Conservation (phyloP, 371 early-diverging fungal species). For the Saksenaea vasiformis region DNA sequence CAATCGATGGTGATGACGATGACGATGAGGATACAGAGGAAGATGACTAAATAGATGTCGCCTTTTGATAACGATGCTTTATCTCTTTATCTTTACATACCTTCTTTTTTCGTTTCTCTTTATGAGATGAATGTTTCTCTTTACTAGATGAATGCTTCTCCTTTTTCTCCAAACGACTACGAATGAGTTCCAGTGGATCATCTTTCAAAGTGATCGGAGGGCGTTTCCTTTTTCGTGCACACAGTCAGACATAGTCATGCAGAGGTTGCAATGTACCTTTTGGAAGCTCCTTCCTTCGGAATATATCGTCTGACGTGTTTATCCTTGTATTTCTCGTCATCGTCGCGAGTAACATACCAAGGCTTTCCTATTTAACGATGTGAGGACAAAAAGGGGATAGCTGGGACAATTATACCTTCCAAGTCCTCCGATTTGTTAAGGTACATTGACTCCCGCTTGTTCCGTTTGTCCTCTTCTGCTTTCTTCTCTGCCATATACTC, state of each 20-base stretch:
- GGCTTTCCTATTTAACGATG: conserved; percentile 24
- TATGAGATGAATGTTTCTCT: conserved; percentile 15
- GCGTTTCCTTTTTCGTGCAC: background rate
- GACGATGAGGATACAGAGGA: conserved; percentile 2
- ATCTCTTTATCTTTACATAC: background rate
- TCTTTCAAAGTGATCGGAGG: background rate
- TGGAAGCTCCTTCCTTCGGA: conserved; percentile 3
- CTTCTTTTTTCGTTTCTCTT: conserved; percentile 7
- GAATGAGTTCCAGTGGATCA: background rate
- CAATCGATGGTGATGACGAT: conserved; percentile 29
- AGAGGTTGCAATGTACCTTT: no score
- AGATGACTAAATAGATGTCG: background rate
- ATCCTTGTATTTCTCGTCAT: conserved; percentile 28
- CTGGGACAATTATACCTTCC: conserved; percentile 30
- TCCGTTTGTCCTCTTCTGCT: conserved; percentile 57
- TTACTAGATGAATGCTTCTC: conserved; percentile 3
- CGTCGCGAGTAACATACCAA: conserved; percentile 32
- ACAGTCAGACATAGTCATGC: no score
- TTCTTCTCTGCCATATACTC: conserved; percentile 63
- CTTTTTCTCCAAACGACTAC: conserved; percentile 7
- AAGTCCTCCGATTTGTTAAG: conserved; percentile 43
- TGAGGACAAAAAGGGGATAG: background rate
- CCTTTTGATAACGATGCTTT: background rate
- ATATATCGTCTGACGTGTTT: conserved; percentile 9
- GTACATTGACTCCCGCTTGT: conserved; percentile 67